Evolutionary conservation across 148 eudicot species (phyloP), one percentile per base, ranked within the genome.

Genomic region (Linanthus parryae): DNA sequence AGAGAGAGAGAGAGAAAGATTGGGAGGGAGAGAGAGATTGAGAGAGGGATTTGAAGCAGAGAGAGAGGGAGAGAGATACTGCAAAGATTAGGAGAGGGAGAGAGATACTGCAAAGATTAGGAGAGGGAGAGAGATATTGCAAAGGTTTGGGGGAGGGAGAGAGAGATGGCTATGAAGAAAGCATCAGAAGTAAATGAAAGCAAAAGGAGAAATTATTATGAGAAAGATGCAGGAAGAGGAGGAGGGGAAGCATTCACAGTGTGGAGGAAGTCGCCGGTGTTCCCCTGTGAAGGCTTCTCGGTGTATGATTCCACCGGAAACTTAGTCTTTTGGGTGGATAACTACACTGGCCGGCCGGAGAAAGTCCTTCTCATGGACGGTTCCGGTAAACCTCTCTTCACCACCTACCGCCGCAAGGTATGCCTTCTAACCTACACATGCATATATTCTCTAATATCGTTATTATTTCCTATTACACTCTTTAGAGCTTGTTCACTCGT

Each of bases 341-440:
- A 81, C 60, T 88, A 84, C 65, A 20, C 52, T n/a, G 70, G 70
- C 12, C 49, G 52, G 15, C 84, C 80, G 6, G 48, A 53, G 21
- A 68, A 81, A 16, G 47, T 82, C 66, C 68, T 70, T 62, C 94
- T 88, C 44, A 88, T 88, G 96, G 89, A 88, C 56, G 82, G 48
- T 6, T 38, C 65, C 0, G 96, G 96, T 1, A 57, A 69, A 13
- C 70, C 89, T 2, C 18, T 81, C 30, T 70, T 76, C 58, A 74
- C 84, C 28, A 17, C 79, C 11, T 81, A 64, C 38, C 86, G 83
- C 46, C 82, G 60, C 17, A 88, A 79, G 89, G 96, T 87, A 73
- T 33, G 3, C 2, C 23, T 3, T 19, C 11, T 26, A 10, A 0
- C 24, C 5, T 0, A 2, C 4, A 2, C 17, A 19, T 16, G 8